Evolutionary conservation across 164 flowering plant species (phyloP).

Genomic region (Vitis riparia): DNA sequence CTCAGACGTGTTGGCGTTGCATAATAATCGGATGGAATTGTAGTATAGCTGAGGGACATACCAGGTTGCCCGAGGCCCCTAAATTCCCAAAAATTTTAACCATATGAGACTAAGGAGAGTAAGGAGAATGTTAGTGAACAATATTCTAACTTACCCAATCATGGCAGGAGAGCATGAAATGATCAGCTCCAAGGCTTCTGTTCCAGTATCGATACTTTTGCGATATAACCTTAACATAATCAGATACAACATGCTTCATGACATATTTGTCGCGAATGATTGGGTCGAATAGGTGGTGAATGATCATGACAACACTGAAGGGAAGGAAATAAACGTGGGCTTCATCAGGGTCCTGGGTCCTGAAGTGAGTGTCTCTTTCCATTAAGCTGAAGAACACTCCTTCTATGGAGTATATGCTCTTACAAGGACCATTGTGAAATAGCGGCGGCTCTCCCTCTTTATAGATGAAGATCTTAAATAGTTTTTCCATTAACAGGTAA

Average conservation of each 20-base stretch:
- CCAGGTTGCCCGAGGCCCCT: constrained; percentile 37
- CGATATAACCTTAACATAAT: constrained; percentile 15
- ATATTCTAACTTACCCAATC: constrained; percentile 15
- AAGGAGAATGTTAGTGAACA: too few species aligned
- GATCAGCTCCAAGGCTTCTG: constrained; percentile 20
- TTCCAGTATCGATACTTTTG: constrained; percentile 20
- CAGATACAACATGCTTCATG: constrained; percentile 9
- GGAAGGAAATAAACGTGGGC: constrained; percentile 24
- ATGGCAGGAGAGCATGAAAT: constrained; percentile 21
- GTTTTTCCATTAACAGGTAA: constrained; percentile 11
- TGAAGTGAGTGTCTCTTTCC: constrained; percentile 5
- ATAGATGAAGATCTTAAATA: constrained; percentile 8
- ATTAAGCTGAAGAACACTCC: constrained; percentile 8
- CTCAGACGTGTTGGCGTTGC: constrained; percentile 41
- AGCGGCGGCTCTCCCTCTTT: constrained; percentile 13
- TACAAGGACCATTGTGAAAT: constrained; percentile 15
- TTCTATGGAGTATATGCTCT: constrained; percentile 11
- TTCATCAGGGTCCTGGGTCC: constrained; percentile 14
- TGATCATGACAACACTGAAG: constrained; percentile 22
- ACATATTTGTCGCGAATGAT: not conserved
- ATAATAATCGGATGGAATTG: constrained; percentile 28
- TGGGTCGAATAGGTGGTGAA: constrained; percentile 17
- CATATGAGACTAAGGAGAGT: too few species aligned
- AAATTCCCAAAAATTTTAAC: not conserved
- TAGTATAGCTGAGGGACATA: constrained; percentile 23